Percentiles rank a stretch among this genome's conserved stretches.
Conservation (phyloP, 2,329 filamentous ascomycete species). For the Scleromitrula shiraiana region DNA sequence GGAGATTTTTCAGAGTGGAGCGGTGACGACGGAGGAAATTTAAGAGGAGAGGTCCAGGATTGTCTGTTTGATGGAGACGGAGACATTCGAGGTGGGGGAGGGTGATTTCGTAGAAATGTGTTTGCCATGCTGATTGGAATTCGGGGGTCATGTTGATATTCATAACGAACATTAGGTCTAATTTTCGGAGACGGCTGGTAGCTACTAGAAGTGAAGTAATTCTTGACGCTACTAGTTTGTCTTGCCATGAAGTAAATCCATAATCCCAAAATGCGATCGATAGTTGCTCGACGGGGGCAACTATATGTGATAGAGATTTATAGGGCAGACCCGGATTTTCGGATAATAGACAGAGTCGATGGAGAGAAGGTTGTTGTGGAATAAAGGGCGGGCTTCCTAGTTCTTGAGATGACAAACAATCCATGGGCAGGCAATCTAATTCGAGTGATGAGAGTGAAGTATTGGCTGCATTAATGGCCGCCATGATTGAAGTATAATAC, state of each 20-base stretch:
- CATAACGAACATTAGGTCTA: slow-evolving; percentile 9
- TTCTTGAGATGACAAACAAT: slow-evolving; percentile 4
- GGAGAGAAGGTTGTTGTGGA: slow-evolving; percentile 2
- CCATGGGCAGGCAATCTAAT: slow-evolving; percentile 5
- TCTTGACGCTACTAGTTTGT: neutral
- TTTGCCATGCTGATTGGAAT: slow-evolving; percentile 3
- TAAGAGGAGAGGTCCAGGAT: neutral
- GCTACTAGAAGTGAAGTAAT: neutral
- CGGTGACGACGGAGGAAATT: slow-evolving; percentile 1
- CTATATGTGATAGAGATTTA: neutral
- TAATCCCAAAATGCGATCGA: slow-evolving; percentile 9
- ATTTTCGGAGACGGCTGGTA: neutral
- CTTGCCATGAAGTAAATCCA: slow-evolving; percentile 5
- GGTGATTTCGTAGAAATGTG: neutral
- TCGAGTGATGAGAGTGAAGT: neutral
- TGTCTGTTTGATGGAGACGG: slow-evolving; percentile 7
- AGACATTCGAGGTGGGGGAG: slow-evolving; percentile 2
- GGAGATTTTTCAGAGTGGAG: neutral
- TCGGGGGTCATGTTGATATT: slow-evolving; percentile 5
- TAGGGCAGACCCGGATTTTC: neutral
- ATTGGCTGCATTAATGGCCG: slow-evolving; percentile 2
- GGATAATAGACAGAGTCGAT: neutral
- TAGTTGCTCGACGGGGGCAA: neutral
- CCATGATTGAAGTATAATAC: slow-evolving; percentile 9
- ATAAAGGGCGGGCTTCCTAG: slow-evolving; percentile 1